These are phyloP conservation scores for Claviceps maximensis DNA, from an alignment of 2,329 filamentous ascomycete species.

Conservation along the genomic window DNA sequence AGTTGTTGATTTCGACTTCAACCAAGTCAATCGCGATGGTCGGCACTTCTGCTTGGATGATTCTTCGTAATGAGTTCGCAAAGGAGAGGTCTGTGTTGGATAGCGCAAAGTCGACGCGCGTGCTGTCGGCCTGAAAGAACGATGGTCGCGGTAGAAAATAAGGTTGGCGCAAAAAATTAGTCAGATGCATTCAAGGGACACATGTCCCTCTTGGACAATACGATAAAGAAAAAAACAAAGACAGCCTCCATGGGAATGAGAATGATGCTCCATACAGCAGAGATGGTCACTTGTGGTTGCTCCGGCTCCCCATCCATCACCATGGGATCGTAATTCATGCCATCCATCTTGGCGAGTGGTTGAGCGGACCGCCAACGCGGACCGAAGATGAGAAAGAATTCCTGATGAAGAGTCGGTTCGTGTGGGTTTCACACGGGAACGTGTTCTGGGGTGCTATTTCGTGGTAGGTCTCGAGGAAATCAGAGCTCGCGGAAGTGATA, in stretches of 20 bases:
- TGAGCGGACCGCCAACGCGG: slow-evolving; percentile 1
- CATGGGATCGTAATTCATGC: slow-evolving; percentile 49
- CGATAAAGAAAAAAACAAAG: neutral
- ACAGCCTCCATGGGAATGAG: neutral
- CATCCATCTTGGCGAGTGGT: slow-evolving; percentile 21
- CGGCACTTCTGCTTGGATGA: slow-evolving; percentile 86
- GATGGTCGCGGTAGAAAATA: neutral
- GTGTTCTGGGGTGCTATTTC: neutral
- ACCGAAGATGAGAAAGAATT: neutral
- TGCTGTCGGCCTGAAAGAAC: slow-evolving; percentile 52
- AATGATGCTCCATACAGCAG: slow-evolving; percentile 32
- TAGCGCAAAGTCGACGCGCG: slow-evolving; percentile 83
- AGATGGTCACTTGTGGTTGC: slow-evolving; percentile 46
- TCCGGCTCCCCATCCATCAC: slow-evolving; percentile 45
- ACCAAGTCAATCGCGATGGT: slow-evolving; percentile 92
- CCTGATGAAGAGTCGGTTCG: neutral
- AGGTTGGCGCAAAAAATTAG: neutral
- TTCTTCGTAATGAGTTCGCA: slow-evolving; percentile 81
- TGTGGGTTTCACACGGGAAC: neutral
- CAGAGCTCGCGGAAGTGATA: neutral
- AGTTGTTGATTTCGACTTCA: slow-evolving; percentile 84
- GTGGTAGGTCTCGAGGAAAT: neutral
- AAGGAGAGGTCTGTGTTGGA: slow-evolving; percentile 80
- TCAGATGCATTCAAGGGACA: neutral
- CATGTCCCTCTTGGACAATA: neutral